Evolutionary conservation across 2,329 filamentous ascomycete genomes (phyloP), one percentile per base, ranked within the genome.

Genomic region (Ophiocordyceps australis): DNA sequence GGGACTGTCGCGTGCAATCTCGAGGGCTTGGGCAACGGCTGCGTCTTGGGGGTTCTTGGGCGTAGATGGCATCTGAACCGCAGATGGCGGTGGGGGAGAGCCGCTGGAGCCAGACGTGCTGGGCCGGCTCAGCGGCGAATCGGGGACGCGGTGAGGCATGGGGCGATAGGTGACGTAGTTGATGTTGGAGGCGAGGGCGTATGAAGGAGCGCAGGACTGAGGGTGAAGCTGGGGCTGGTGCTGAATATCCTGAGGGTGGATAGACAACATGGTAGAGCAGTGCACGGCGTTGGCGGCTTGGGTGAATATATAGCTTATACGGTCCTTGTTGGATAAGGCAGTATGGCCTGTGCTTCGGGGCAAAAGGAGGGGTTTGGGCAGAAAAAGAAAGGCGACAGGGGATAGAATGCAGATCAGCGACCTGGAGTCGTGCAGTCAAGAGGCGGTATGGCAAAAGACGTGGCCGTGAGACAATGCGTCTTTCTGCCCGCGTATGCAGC

Each of bases 1-100:
- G 31, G 74, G 65, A 42, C 62, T 74, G 45, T 83, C 78, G 33
- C 80, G 68, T 10, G 78, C 81, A 31, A 78, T 65, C 40, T 85
- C 73, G 28, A 91, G 61, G 14, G 79, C 79, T 45, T 73, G 63
- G 32, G 67, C 58, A 29, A 82, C 66, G 28, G 50, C 52, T 33
- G 54, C 39, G 18, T 51, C 46, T 25, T 49, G 41, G 14, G 31
- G 29, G 30, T 27, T 30, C 22, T 39, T 33, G 35, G 29, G 25
- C 20, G 32, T 20, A 22, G 31, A 22, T n/a, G n/a, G n/a, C n/a
- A n/a, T n/a, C n/a, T n/a, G n/a, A n/a, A n/a, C n/a, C n/a, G n/a
- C n/a, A 13, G 26, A 17, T 5, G 20, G 22, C 15, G 28, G 23
- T 15, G 18, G 24, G 18, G 13, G 17, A n/a, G n/a, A n/a, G n/a